These are phyloP conservation scores for Cladophialophora exuberans DNA, from an alignment of 2,329 filamentous ascomycete species.

Conservation along the genomic window DNA sequence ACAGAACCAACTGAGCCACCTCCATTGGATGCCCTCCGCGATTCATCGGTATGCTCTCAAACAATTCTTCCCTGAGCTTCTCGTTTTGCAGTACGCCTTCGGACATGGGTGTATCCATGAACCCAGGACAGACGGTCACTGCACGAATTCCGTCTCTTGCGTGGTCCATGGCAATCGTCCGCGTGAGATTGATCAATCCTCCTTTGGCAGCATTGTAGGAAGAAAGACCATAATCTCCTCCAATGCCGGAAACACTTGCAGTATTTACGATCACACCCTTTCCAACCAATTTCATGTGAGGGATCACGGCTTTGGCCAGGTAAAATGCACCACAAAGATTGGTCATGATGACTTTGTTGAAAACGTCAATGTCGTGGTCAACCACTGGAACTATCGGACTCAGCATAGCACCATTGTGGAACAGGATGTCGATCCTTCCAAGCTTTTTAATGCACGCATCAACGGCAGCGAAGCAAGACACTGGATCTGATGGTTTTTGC, in stretches of 20 bases:
- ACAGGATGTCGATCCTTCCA: slow-evolving; percentile 16
- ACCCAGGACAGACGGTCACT: slow-evolving; percentile 19
- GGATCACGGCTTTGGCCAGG: slow-evolving; percentile 16
- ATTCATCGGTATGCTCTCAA: slow-evolving; percentile 21
- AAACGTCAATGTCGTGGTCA: slow-evolving; percentile 17
- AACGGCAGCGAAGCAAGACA: slow-evolving; percentile 13
- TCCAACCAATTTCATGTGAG: slow-evolving; percentile 16
- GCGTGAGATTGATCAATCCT: slow-evolving; percentile 19
- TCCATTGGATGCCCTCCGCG: slow-evolving; percentile 17
- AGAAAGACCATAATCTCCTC: slow-evolving; percentile 22
- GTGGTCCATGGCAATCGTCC: slow-evolving; percentile 21
- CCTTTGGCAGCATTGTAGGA: slow-evolving; percentile 23
- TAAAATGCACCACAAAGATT: slow-evolving; percentile 22
- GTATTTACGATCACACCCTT: slow-evolving; percentile 24
- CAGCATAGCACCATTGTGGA: slow-evolving; percentile 19
- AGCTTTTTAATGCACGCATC: slow-evolving; percentile 17
- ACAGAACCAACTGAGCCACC: slow-evolving; percentile 17
- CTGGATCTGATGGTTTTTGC: slow-evolving; percentile 5
- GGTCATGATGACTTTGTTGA: slow-evolving; percentile 24
- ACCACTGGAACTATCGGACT: slow-evolving; percentile 15
- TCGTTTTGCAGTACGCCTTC: slow-evolving; percentile 4
- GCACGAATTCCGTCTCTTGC: slow-evolving; percentile 20
- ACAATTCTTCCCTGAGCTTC: slow-evolving; percentile 14
- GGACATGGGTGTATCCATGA: slow-evolving; percentile 19
- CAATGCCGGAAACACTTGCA: slow-evolving; percentile 18